phyloP scores from a whole-genome alignment of 2,329 filamentous ascomycete genomes.

The Endoconidiophora polonica region DNA sequence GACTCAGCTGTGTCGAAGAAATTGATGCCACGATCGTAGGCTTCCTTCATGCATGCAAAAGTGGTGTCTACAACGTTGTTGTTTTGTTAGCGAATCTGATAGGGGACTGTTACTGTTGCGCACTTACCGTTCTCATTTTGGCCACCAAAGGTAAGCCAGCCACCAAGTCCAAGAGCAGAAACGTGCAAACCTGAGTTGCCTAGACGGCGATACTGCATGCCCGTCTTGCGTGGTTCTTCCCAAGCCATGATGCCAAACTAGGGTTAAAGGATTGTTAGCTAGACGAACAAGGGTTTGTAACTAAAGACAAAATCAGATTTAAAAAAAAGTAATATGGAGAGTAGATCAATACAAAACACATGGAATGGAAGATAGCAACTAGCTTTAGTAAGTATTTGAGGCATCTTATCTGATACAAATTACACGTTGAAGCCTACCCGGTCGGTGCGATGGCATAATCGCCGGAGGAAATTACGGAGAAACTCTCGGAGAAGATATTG shows the following conservation, averaged over 20 bases:
- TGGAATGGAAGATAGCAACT: not conserved
- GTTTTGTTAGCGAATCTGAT: not conserved
- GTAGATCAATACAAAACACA: not conserved
- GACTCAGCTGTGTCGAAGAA: slow-evolving; percentile 46
- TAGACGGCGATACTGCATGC: slow-evolving; percentile 28
- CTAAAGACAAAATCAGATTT: not conserved
- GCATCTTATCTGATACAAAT: not conserved
- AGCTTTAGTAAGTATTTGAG: not conserved
- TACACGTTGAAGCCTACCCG: not conserved
- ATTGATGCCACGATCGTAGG: slow-evolving; percentile 43
- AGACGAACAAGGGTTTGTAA: not conserved
- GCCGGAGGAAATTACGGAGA: slow-evolving; percentile 15
- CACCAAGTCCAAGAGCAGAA: slow-evolving; percentile 47
- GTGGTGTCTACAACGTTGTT: slow-evolving; percentile 22
- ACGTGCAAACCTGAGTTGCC: slow-evolving; percentile 40
- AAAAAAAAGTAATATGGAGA: not conserved
- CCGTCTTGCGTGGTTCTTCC: slow-evolving; percentile 27
- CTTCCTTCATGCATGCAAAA: slow-evolving; percentile 43
- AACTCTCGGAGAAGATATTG: slow-evolving; percentile 15
- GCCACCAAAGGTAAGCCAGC: slow-evolving; percentile 51
- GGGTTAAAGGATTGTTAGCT: not conserved
- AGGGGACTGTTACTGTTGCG: not conserved
- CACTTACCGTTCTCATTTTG: slow-evolving; percentile 20
- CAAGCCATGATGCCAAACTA: slow-evolving; percentile 22
- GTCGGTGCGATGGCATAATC: slow-evolving; percentile 1